These are phyloP conservation scores for Cutaneotrichosporon sp. DNA, from an alignment of 1,284 basidiomycete species.

Conservation along the genomic window DNA sequence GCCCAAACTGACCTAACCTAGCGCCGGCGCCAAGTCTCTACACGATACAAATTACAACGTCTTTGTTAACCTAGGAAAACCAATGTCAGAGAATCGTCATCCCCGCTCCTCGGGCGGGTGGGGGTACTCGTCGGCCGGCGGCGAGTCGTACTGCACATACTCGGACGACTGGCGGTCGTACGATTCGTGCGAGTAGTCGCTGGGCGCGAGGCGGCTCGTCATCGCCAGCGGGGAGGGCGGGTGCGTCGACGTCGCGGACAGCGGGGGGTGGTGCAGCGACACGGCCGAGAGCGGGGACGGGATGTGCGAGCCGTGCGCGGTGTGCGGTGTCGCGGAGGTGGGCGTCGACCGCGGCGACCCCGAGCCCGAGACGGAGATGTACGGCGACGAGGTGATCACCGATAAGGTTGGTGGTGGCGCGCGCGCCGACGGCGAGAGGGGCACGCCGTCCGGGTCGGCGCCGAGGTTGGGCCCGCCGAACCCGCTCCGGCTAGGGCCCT, in stretches of 20 bases:
- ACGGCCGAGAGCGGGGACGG: background rate
- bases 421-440: background rate
- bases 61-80: background rate
- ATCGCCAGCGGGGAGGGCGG: background rate
- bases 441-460: background rate
- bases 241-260: no score
- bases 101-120: background rate
- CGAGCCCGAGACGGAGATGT: background rate
- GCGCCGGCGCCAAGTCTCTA: background rate
- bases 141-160: background rate
- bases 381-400: constrained; percentile 2
- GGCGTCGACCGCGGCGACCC: background rate
- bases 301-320: background rate
- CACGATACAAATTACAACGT: background rate
- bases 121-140: background rate
- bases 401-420: background rate
- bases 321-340: background rate
- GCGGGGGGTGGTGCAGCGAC: background rate
- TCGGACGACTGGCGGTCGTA: background rate
- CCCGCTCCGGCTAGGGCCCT: background rate
- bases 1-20: no score
- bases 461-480: background rate
- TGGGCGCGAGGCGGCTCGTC: background rate
- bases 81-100: background rate
- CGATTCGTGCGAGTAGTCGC: background rate